A percentile compares a stretch with the other conserved stretches of the same genome.
These are phyloP conservation scores for Neobulgaria alba DNA, from an alignment of 2,329 filamentous ascomycete species.

Conservation along the genomic window DNA sequence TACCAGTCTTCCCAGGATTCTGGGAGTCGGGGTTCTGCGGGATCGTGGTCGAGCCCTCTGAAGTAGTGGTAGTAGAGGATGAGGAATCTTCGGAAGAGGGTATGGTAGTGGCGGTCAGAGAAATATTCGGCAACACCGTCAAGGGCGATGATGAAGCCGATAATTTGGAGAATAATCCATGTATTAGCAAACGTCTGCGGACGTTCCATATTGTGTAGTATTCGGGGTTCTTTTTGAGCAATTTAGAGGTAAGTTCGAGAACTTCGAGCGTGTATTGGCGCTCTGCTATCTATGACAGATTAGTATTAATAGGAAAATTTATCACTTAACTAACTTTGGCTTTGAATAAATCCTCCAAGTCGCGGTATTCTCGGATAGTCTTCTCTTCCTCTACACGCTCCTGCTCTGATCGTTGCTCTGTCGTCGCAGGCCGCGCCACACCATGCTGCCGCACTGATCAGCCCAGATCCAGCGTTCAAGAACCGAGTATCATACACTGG, in stretches of 20 bases:
- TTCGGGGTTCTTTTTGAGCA: slow-evolving; percentile 72
- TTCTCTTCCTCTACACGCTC: slow-evolving; percentile 62
- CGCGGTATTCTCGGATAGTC: slow-evolving; percentile 68
- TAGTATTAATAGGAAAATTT: not conserved
- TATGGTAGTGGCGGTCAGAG: slow-evolving; percentile 46
- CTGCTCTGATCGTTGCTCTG: slow-evolving; percentile 55
- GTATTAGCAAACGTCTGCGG: slow-evolving; percentile 62
- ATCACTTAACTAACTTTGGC: slow-evolving; percentile 44
- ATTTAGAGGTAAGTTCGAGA: slow-evolving; percentile 60
- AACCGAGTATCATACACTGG: slow-evolving; percentile 28
- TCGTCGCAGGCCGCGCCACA: slow-evolving; percentile 59
- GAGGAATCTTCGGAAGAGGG: slow-evolving; percentile 54
- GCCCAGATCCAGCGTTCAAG: slow-evolving; percentile 16
- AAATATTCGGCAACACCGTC: slow-evolving; percentile 46
- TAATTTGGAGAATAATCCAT: slow-evolving; percentile 45
- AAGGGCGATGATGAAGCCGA: slow-evolving; percentile 43
- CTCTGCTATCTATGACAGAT: slow-evolving; percentile 21
- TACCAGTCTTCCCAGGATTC: slow-evolving; percentile 43
- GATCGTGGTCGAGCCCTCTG: slow-evolving; percentile 42
- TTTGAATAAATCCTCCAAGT: slow-evolving; percentile 60
- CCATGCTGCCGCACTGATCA: slow-evolving; percentile 58
- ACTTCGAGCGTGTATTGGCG: slow-evolving; percentile 38
- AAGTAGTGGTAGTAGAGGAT: slow-evolving; percentile 48
- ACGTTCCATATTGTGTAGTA: slow-evolving; percentile 91
- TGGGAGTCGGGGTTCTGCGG: slow-evolving; percentile 37